Evolutionary conservation across 129 eudicot genomes (phyloP), one percentile per base, ranked within the genome.

Genomic region (Saposhnikovia divaricata): DNA sequence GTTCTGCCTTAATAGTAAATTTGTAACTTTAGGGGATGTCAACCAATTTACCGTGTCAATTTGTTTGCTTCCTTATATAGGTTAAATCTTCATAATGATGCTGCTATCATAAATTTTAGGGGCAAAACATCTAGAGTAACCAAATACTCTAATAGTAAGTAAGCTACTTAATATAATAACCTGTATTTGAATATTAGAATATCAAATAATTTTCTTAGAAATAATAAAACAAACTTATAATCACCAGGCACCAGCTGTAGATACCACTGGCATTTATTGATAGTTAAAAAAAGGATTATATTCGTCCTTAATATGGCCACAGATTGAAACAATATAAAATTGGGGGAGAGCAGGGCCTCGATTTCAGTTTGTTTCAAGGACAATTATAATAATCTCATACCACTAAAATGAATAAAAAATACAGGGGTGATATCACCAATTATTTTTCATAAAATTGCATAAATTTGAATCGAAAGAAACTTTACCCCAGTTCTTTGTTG

Each of bases 401-500:
- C 40, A 68, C 42, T 2, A 4, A 68, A 31, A 68, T 68, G 23
- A 68, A 68, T 0, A 12, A 31, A 68, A 27, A 34, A 13, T 2
- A 9, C 7, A 28, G 40, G 31, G 6, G 71, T 3, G 71, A 28
- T 55, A 55, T 55, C 2, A 21, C 27, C 2, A 21, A 7, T 0
- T 1, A 23, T 1, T 57, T 57, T 57, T 57, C 31, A 57, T 23
- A 7, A 7, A 57, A 57, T 23, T 7, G 28, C 13, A 23, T 23
- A 21, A 57, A 72, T 39, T 11, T 66, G 6, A 72, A 39, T 21
- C 1, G 31, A 18, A 8, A 44, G 48, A 10, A 70, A 47, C 73
- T 39, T 69, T 90, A 94, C 98, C 90, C 98, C 98, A 59, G 97
- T 94, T 83, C 98, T 81, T 85, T 94, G 98, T 82, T 94, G 98